Evolutionary conservation across 78 protist genomes (phyloP), one percentile per base, ranked within the genome.

Genomic region (Protostelium mycophagum): DNA sequence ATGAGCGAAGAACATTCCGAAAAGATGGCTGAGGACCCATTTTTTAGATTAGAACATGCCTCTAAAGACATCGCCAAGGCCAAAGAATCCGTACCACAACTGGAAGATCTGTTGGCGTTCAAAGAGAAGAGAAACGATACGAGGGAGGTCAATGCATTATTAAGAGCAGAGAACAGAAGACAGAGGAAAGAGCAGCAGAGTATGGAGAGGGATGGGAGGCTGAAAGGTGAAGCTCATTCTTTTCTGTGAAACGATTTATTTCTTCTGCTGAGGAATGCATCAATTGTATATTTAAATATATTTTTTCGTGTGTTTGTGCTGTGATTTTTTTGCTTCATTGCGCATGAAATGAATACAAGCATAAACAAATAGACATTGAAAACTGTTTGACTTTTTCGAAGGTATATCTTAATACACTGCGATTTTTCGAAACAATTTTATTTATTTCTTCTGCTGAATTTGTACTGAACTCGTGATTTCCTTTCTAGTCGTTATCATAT

Each of bases 111-210:
- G 16, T 39, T 83, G n/a, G 51, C 91, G 37, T 1, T 86, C 0
- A 36, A 37, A 38, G 63, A 85, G n/a, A 83, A 83, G 36, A 84
- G 91, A n/a, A 35, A 38, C 23, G 31, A 94, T 29, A 85, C 87
- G 38, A 73, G 85, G n/a, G 34, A 63, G 86, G n/a, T 89, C 23
- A 51, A 83, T 0, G 63, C 96, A 9, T 37, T 29, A 51, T 16
- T 93, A 38, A 90, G 96, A 38, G 88, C 85, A 31, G 36, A 37
- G 5, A 90, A 90, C 36, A 86, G 96, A 85, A 91, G 86, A 5
- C 28, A 63, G 10, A 85, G 90, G n/a, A 94, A 94, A 36, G 37
- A 51, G 73, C 73, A 25, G 73, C 31, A 51, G 16, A 16, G 16
- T 16, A 51, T 51, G 73, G 73, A 51, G 31, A 51, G 73, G 16